Base-by-base conservation (phyloP, 73 alveolate genomes). In the Stentor roeselii region DNA sequence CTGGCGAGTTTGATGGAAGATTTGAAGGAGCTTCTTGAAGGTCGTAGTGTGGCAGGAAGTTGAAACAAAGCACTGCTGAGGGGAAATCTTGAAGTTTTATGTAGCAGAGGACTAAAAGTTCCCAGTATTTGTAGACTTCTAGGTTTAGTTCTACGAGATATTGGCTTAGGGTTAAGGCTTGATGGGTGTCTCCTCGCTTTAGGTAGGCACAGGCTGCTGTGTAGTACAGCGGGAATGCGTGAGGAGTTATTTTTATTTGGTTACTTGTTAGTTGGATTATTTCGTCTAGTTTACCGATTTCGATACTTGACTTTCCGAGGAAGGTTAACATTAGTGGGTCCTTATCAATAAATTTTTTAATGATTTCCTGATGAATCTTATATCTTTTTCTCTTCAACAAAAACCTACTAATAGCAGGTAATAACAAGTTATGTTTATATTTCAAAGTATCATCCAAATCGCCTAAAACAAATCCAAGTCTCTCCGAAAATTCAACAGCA, bases 401-500 rank as follows among this genome's bases (percentile, higher is more conserved):
- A 40, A 40, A 78, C 80, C 39, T 36, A 1, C 42, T 39, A 60
- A 78, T 31, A 14, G 36, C 41, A 0, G 67, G 80, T 11, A 78
- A 27, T 3, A 78, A 78, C 2, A 78, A 78, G 42, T 78, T 78
- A 6, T 11, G 21, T 42, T 78, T 78, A 78, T 59, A 78, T 27
- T n/a, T 32, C 36, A 31, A 31, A 11, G 41, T 27, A 59, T 78
- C 86, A 27, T 78, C 42, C 14, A 59, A 27, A 21, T 78, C 78
- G 15, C 86, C 86, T 14, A 78, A 74, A 21, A 67, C 80, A 67
- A 67, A 67, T 30, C 80, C 58, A 38, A 39, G 34, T 27, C 60
- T 38, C 59, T 84, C 83, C 78, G 35, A 77, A 34, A 84, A 37
- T 2, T 40, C 15, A 4, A 42, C 39, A 3, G 86, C 76, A 2